Evolutionary conservation across 2,329 filamentous ascomycete genomes (phyloP), one percentile per base, ranked within the genome.

Genomic region (Curvularia spicifera): DNA sequence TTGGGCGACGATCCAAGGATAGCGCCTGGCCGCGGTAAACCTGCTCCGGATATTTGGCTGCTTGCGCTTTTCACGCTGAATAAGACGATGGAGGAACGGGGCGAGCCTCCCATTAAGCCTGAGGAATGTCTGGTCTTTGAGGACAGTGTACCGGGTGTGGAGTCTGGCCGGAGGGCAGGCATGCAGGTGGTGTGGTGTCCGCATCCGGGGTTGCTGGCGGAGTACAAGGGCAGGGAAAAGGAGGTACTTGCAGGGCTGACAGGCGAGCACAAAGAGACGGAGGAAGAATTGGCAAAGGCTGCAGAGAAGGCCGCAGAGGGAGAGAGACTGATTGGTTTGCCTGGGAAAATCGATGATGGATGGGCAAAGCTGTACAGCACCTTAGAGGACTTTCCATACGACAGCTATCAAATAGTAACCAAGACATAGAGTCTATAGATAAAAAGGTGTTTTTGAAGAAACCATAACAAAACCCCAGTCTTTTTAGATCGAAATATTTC

Each of bases 41-140:
- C 95, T 0, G 84, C 94, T 31, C 95, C 94, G 0, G 94, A 99
- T 78, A 99, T 99, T 67, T 98, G 96, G 78, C 80, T 96, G 8
- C 82, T 98, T 0, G 94, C 95, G 0, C 81, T 99, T 54, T 83
- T 90, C 77, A 91, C 88, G 3, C 89, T 99, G 75, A 99, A 99
- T 78, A 85, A 86, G 43, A 86, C 87, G 15, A 81, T 96, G 6
- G 80, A 79, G 10, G 86, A 84, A 0, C 78, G 83, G 3, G 87
- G 86, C 0, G 80, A 83, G 64, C 80, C 85, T 58, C 82, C 83
- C 52, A 89, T 99, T 62, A 82, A 74, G 53, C 92, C 93, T 0
- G 90, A 91, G 66, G 94, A 98, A 78, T 98, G 95, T 74, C 82
- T 99, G 15, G 95, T 98, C 0, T 98, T 99, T 70, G 95, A 99